Evolutionary conservation across 768 basidiomycete genomes (phyloP), one percentile per base, ranked within the genome.

Genomic region (Clathrus columnatus): DNA sequence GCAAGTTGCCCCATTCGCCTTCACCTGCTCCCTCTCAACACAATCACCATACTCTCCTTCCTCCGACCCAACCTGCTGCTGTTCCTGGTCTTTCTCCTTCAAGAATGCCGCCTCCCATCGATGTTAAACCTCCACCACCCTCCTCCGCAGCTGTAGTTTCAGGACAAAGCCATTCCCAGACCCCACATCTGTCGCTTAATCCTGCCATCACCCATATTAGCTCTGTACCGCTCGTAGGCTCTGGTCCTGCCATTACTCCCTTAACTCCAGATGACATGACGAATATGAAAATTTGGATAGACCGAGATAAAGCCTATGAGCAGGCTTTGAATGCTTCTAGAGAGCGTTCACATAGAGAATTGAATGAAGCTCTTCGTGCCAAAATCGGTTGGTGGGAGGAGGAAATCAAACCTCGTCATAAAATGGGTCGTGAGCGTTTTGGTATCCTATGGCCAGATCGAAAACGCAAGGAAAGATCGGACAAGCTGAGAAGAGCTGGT

Each of bases 311-410:
- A 48, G 77, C 36, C 52, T 83, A 87, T 59, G 80, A 84, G 28
- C 68, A 61, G 4, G 63, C 70, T 6, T 73, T 71, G 58, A 73
- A 73, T 50, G 67, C 66, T 48, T 82, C 81, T 75, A 74, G 77
- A 54, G 71, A 72, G 18, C 72, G 80, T 23, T 77, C 79, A 73
- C 61, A 63, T 18, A 74, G 75, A 28, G 85, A 85, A 68, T 57
- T 75, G 41, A 69, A 24, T 72, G 30, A 64, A 62, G 1, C 30
- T 30, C 16, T 55, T 3, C 23, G 27, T 10, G 23, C 41, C 45
- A 65, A 70, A 52, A 63, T 71, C 6, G 73, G 72, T 61, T 87
- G 84, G 84, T 85, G 81, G 76, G 84, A 85, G 69, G 79, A 78
- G 64, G 81, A 63, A 49, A 68, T 64, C 74, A 71, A 60, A 61